Evolutionary conservation across 352 stramenopile genomes (phyloP).

Genomic region (Globisporangium spinosum): DNA sequence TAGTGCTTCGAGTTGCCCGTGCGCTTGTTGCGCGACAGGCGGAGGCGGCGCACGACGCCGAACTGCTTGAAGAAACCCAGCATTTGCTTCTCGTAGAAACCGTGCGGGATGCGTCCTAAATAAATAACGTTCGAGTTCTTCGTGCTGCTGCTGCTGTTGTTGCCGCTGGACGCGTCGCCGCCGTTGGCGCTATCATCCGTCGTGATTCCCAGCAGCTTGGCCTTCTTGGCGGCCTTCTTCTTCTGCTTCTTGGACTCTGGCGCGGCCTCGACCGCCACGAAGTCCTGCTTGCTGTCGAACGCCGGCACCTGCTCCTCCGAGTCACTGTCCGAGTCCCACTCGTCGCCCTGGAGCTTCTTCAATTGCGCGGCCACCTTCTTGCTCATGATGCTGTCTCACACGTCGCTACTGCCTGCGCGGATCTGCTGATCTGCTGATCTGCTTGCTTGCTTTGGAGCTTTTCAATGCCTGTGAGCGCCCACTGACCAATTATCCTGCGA

Average conservation of each 20-base stretch:
- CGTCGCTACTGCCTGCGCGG: not conserved
- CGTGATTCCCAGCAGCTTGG: constrained; percentile 23
- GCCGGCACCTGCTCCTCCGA: constrained; percentile 33
- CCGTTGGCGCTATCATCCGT: constrained; percentile 8
- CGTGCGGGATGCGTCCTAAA: constrained; percentile 93
- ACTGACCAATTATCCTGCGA: constrained; percentile 10
- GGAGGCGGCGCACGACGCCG: constrained; percentile 86
- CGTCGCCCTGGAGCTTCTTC: constrained; percentile 74
- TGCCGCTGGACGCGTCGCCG: constrained; percentile 25
- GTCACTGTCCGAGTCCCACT: constrained; percentile 86
- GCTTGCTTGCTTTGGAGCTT: constrained; percentile 13
- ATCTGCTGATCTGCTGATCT: not conserved
- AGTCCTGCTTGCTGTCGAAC: constrained; percentile 50
- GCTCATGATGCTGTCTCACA: constrained; percentile 35
- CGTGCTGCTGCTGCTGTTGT: constrained; percentile 29
- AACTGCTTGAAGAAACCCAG: constrained; percentile 96
- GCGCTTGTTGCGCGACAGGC: constrained; percentile 94
- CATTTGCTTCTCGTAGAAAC: constrained; percentile 97
- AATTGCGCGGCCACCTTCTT: constrained; percentile 77
- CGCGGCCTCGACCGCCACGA: constrained; percentile 43
- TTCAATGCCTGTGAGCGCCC: not conserved
- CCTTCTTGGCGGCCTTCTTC: constrained; percentile 43
- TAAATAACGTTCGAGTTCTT: constrained; percentile 92
- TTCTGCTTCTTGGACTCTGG: constrained; percentile 37
- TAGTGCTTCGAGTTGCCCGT: constrained; percentile 94